Conservation (phyloP, 139 green algal species). For the Chlamydomonas applanata region DNA sequence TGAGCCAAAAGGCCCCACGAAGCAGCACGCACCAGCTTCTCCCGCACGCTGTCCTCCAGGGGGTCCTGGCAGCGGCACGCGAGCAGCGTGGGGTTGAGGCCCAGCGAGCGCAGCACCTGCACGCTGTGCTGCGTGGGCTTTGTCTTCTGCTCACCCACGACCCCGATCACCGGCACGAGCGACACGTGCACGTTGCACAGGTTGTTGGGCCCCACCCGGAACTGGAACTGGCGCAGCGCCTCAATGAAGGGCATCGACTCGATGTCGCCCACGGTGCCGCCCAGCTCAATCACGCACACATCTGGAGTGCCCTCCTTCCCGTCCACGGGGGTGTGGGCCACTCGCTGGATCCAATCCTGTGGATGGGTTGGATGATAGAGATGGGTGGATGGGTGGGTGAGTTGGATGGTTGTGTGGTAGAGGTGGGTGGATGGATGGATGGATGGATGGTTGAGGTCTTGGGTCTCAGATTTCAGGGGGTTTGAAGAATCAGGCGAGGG, state of each 20-base stretch:
- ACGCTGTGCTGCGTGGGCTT: slow-evolving; percentile 99
- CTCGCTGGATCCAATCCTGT: slow-evolving; percentile 95
- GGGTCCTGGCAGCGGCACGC: slow-evolving; percentile 80
- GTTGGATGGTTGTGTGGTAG: too few species aligned
- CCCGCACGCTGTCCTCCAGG: slow-evolving; percentile 72
- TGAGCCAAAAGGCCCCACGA: neutral
- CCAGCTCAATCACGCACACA: slow-evolving; percentile 98
- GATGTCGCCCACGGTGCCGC: slow-evolving; percentile 98
- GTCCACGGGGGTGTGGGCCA: slow-evolving; percentile 90
- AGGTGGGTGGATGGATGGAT: too few species aligned
- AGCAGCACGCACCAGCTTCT: slow-evolving; percentile 94
- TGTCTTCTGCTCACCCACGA: slow-evolving; percentile 99
- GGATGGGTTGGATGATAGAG: too few species aligned
- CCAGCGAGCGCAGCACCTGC: slow-evolving; percentile 84
- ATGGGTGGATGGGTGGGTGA: too few species aligned
- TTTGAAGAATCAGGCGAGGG: too few species aligned
- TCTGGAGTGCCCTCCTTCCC: slow-evolving; percentile 75
- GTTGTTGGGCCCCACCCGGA: slow-evolving; percentile 79
- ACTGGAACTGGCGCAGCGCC: slow-evolving; percentile 79
- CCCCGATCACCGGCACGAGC: slow-evolving; percentile 95
- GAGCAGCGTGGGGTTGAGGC: slow-evolving; percentile 88
- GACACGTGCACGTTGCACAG: slow-evolving; percentile 92
- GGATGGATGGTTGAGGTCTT: too few species aligned
- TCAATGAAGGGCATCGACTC: slow-evolving; percentile 98
- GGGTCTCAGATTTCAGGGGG: too few species aligned